Evolutionary conservation across 768 basidiomycete genomes (phyloP).

Genomic region (Mycena rebaudengoi): DNA sequence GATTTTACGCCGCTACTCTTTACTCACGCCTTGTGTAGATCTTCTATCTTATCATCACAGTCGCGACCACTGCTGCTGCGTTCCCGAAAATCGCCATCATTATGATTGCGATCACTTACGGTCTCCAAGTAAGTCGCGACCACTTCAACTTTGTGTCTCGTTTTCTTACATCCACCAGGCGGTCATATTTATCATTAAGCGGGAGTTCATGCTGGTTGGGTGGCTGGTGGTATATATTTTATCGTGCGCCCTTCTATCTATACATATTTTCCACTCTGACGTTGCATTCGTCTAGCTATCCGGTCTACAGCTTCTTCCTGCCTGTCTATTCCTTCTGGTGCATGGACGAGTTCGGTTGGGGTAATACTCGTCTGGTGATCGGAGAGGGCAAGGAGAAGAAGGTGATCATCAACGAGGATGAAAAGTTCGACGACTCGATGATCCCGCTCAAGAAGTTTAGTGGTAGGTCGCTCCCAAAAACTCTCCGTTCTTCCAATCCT

Average conservation of each 20-base stretch:
- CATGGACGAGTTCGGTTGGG: slow-evolving; percentile 98
- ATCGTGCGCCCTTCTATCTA: slow-evolving; percentile 73
- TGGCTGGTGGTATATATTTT: slow-evolving; percentile 97
- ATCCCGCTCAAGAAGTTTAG: slow-evolving; percentile 98
- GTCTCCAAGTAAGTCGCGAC: slow-evolving; percentile 80
- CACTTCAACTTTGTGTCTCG: not conserved
- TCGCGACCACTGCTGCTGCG: slow-evolving; percentile 72
- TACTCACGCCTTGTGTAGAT: slow-evolving; percentile 54
- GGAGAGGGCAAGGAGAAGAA: slow-evolving; percentile 96
- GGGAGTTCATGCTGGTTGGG: slow-evolving; percentile 97
- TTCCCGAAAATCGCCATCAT: slow-evolving; percentile 88
- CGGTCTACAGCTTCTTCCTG: slow-evolving; percentile 93
- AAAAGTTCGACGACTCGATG: slow-evolving; percentile 97
- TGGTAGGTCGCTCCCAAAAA: slow-evolving; percentile 59
- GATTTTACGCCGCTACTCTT: not conserved
- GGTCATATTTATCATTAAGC: slow-evolving; percentile 93
- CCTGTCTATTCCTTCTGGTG: slow-evolving; percentile 98
- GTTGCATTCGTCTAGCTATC: slow-evolving; percentile 67
- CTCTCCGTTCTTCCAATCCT: slow-evolving; percentile 4
- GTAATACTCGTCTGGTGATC: slow-evolving; percentile 91
- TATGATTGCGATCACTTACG: slow-evolving; percentile 93
- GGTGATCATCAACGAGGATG: slow-evolving; percentile 91
- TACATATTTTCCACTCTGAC: not conserved
- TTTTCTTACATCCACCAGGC: slow-evolving; percentile 54
- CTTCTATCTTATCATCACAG: slow-evolving; percentile 83